Evolutionary conservation across 2,329 filamentous ascomycete genomes (phyloP).

Genomic region (Exophiala viscosa): DNA sequence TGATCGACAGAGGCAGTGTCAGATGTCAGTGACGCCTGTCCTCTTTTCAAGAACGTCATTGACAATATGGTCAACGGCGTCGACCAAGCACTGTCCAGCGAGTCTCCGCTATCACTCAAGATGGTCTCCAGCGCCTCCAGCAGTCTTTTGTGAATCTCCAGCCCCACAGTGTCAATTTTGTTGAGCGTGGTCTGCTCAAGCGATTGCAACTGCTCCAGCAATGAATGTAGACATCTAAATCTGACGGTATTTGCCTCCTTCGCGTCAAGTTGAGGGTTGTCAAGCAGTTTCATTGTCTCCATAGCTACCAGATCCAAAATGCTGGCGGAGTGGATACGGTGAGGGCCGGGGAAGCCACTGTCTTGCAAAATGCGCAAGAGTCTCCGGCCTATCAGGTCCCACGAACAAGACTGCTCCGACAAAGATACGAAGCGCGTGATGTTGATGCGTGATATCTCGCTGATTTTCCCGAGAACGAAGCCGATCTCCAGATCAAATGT

Average conservation of each 20-base stretch:
- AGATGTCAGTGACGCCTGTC: neutral
- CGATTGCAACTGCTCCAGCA: constrained; percentile 20
- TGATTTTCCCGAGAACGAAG: constrained; percentile 67
- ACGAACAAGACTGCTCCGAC: constrained; percentile 67
- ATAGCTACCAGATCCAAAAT: constrained; percentile 51
- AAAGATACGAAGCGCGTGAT: constrained; percentile 69
- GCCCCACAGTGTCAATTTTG: constrained; percentile 8
- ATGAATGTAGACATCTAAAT: constrained; percentile 17
- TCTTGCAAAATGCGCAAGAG: constrained; percentile 48
- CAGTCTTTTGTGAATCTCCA: constrained; percentile 67
- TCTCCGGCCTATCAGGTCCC: constrained; percentile 62
- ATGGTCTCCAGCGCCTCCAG: constrained; percentile 77
- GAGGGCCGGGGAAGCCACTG: constrained; percentile 35
- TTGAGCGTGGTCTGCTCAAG: constrained; percentile 1
- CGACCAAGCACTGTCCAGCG: constrained; percentile 63
- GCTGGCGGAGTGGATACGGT: constrained; percentile 55
- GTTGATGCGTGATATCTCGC: constrained; percentile 70
- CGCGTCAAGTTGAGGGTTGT: constrained; percentile 32
- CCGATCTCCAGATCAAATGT: constrained; percentile 43
- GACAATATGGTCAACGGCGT: constrained; percentile 82
- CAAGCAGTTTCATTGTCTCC: constrained; percentile 41
- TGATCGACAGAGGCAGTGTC: constrained; percentile 33
- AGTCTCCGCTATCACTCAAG: constrained; percentile 84
- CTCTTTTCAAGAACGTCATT: constrained; percentile 58
- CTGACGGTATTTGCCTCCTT: constrained; percentile 20